Conservation (phyloP, 257 asterid species). For the Ophiorrhiza pumila region DNA sequence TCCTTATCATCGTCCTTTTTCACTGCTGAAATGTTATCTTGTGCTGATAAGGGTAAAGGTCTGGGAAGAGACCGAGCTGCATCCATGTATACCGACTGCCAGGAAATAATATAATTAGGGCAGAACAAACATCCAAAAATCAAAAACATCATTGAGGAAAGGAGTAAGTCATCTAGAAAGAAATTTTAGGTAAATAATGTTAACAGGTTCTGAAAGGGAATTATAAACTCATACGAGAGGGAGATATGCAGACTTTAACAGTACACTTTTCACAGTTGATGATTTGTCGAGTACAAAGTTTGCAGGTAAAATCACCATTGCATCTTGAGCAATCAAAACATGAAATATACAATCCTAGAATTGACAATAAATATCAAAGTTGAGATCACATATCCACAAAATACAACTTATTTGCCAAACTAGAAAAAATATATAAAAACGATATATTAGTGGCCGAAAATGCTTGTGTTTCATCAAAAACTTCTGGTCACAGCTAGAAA, state of each 20-base stretch:
- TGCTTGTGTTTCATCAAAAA: not conserved
- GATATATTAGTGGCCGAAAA: not conserved
- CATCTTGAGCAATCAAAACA: not conserved
- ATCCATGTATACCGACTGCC: slow-evolving; percentile 64
- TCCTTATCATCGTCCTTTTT: slow-evolving; percentile 43
- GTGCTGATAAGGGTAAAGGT: slow-evolving; percentile 66
- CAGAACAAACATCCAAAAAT: slow-evolving; percentile 5
- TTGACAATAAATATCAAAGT: not conserved
- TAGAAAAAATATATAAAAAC: not conserved
- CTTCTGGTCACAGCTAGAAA: not conserved
- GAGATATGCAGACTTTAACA: not conserved
- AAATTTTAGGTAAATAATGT: not conserved
- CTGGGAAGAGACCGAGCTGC: slow-evolving; percentile 70
- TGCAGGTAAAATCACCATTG: not conserved
- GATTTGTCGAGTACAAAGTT: not conserved
- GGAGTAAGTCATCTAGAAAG: not conserved
- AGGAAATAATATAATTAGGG: slow-evolving; percentile 24
- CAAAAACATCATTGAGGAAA: not conserved
- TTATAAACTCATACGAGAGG: not conserved
- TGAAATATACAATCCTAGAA: not conserved
- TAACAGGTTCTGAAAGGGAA: not conserved
- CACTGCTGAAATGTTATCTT: slow-evolving; percentile 43
- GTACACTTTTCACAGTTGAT: not conserved
- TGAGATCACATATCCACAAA: not conserved
- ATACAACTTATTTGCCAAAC: not conserved